Conservation (phyloP, 805 yeast genomes). For the Candida dajiaensis region DNA sequence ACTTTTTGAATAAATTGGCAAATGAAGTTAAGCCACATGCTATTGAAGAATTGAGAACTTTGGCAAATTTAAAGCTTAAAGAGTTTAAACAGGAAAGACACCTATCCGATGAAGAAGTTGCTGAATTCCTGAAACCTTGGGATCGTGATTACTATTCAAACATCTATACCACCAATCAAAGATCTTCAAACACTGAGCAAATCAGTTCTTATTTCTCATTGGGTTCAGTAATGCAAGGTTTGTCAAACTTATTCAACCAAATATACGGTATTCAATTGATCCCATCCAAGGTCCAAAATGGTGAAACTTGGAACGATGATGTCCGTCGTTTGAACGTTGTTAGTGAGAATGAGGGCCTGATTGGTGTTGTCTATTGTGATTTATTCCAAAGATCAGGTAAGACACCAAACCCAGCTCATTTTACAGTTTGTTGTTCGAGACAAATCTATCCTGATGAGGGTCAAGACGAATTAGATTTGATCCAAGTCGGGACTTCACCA, state of each 20-base stretch:
- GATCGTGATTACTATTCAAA: slow-evolving; percentile 68
- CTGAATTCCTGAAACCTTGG: slow-evolving; percentile 71
- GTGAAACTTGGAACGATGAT: slow-evolving; percentile 86
- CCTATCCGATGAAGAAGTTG: slow-evolving; percentile 33
- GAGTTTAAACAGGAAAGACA: slow-evolving; percentile 20
- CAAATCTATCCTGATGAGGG: slow-evolving; percentile 55
- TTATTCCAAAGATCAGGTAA: slow-evolving; percentile 73
- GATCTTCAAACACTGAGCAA: slow-evolving; percentile 35
- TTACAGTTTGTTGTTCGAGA: slow-evolving; percentile 92
- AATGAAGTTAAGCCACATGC: slow-evolving; percentile 48
- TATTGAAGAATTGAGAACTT: slow-evolving; percentile 45
- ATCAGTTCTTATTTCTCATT: slow-evolving; percentile 74
- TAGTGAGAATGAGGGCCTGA: slow-evolving; percentile 52
- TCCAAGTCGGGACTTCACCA: slow-evolving; percentile 30
- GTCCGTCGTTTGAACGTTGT: slow-evolving; percentile 78
- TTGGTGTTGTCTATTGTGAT: slow-evolving; percentile 86
- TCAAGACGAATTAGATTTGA: slow-evolving; percentile 29
- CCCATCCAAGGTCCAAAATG: slow-evolving; percentile 55
- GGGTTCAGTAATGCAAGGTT: slow-evolving; percentile 81
- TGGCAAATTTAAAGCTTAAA: slow-evolving; percentile 36
- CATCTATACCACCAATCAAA: slow-evolving; percentile 25
- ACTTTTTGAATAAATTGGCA: slow-evolving; percentile 60
- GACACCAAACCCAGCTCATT: slow-evolving; percentile 87
- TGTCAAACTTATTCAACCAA: slow-evolving; percentile 60
- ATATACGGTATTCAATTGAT: slow-evolving; percentile 75